These are phyloP conservation scores for Aurinia saxatilis DNA, from an alignment of 345 rosid species.

Conservation along the genomic window DNA sequence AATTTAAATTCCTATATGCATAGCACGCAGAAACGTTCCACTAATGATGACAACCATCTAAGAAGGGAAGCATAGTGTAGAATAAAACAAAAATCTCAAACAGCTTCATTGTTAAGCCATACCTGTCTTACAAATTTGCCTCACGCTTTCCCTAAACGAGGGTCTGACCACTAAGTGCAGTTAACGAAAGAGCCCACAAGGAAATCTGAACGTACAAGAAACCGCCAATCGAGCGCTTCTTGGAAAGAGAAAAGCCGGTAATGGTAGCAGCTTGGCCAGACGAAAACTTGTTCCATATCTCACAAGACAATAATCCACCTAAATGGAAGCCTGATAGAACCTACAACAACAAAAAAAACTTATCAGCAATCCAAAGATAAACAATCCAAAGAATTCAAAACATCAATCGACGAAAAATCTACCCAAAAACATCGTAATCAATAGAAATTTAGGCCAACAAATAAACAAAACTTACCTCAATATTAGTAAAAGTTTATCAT, in stretches of 20 bases:
- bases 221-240: constrained; percentile 94
- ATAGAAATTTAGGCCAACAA: neutral
- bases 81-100: constrained; percentile 29
- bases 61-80: neutral
- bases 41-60: neutral
- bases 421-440: neutral
- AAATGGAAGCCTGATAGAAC: constrained; percentile 46
- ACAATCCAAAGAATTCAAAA: neutral
- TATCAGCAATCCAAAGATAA: neutral
- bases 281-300: constrained; percentile 70
- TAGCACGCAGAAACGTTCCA: neutral
- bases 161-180: constrained; percentile 66
- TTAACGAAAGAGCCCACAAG: constrained; percentile 83
- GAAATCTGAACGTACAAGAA: constrained; percentile 67
- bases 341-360: constrained; percentile 26
- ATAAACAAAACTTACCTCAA: neutral
- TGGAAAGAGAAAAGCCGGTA: constrained; percentile 60
- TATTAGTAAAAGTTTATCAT: neutral
- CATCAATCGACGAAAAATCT: neutral
- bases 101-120: constrained; percentile 32
- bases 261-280: constrained; percentile 64
- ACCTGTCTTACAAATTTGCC: constrained; percentile 55
- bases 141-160: constrained; percentile 42
- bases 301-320: constrained; percentile 23
- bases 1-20: neutral